phyloP scores from a whole-genome alignment of 345 rosid genomes.

The Microcos paniculata region DNA sequence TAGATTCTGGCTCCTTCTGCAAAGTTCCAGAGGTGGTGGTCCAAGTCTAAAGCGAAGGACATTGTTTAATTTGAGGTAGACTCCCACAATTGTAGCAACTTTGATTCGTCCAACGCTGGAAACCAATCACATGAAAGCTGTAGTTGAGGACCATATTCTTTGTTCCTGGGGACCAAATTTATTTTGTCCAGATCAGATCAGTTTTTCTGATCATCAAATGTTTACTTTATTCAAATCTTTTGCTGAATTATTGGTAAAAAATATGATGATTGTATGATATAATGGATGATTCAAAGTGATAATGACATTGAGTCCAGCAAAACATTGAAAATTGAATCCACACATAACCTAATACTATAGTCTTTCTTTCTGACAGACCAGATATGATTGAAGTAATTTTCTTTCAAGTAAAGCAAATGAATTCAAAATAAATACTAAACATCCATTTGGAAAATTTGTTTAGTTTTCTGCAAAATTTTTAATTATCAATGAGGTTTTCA shows the following conservation, averaged over 20 bases:
- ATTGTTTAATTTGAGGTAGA: background rate
- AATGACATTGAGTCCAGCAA: background rate
- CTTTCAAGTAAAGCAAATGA: background rate
- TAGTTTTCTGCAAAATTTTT: background rate
- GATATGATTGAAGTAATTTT: background rate
- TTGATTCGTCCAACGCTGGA: background rate
- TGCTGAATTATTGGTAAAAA: background rate
- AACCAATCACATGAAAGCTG: slow-evolving; percentile 11
- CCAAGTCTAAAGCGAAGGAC: background rate
- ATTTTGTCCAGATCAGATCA: background rate
- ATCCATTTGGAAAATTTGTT: background rate
- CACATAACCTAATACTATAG: background rate
- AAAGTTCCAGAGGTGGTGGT: slow-evolving; percentile 18
- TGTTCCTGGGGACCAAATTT: slow-evolving; percentile 17
- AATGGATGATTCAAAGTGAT: background rate
- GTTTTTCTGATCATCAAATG: background rate
- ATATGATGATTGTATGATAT: background rate
- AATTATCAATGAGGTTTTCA: too few species aligned
- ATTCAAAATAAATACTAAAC: background rate
- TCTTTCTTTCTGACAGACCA: background rate
- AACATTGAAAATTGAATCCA: background rate
- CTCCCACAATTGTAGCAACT: background rate
- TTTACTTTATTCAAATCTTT: background rate
- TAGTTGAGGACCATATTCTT: background rate
- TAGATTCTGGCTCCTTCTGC: background rate